Evolutionary conservation across 2,329 filamentous ascomycete genomes (phyloP).

Genomic region (Colletotrichum sp.): DNA sequence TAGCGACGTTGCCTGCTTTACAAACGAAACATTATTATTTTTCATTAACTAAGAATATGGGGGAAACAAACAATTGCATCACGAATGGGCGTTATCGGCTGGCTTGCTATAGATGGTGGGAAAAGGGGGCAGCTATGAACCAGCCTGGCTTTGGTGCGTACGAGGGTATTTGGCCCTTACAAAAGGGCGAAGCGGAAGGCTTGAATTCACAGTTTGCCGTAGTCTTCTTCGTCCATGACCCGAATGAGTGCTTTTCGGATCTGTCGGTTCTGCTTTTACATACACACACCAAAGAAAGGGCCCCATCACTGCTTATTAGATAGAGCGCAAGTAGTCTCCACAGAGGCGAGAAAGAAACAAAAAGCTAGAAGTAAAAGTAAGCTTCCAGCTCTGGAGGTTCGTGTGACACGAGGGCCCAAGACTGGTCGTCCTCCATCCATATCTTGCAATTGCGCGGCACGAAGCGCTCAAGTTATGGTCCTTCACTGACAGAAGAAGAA

Average conservation of each 20-base stretch:
- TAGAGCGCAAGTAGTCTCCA: neutral
- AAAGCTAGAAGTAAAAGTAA: neutral
- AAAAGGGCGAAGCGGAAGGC: slow-evolving; percentile 5
- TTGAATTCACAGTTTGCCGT: neutral
- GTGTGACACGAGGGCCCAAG: neutral
- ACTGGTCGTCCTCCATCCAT: neutral
- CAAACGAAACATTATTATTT: neutral
- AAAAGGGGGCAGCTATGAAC: neutral
- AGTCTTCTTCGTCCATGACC: neutral
- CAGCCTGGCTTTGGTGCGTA: slow-evolving; percentile 8
- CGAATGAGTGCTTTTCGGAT: neutral
- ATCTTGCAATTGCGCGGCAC: neutral
- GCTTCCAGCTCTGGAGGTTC: neutral
- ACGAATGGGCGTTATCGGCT: slow-evolving; percentile 19
- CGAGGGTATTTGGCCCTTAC: neutral
- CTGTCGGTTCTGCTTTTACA: neutral
- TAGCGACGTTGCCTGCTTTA: slow-evolving; percentile 1
- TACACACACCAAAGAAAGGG: neutral
- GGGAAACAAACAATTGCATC: slow-evolving; percentile 9
- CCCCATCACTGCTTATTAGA: neutral
- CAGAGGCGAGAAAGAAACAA: neutral
- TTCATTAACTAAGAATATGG: slow-evolving; percentile 7
- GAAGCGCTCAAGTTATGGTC: neutral
- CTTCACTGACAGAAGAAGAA: neutral
- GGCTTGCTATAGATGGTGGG: slow-evolving; percentile 14